A percentile compares a stretch with the other conserved stretches of the same genome.
These are phyloP conservation scores for Centaurea solstitialis DNA, from an alignment of 129 eudicot species.

Conservation along the genomic window DNA sequence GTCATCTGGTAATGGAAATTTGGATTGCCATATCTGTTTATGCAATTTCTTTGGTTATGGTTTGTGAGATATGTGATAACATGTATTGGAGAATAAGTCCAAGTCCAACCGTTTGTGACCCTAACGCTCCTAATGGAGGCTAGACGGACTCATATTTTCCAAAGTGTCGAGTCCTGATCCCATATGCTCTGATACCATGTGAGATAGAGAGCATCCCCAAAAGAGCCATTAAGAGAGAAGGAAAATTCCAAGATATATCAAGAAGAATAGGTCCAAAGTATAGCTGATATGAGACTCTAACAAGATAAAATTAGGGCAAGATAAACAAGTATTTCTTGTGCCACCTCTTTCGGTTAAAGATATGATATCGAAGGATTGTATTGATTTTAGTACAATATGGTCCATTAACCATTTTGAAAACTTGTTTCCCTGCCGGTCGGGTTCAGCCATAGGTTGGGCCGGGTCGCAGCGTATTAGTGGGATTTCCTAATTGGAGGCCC, in stretches of 20 bases:
- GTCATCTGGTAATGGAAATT: background rate
- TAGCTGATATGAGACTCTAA: background rate
- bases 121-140: background rate
- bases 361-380: background rate
- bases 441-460: too few relatives aligned
- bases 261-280: background rate
- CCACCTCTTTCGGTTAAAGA: background rate
- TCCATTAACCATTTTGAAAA: background rate
- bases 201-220: background rate
- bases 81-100: background rate
- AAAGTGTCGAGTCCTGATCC: background rate
- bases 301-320: background rate
- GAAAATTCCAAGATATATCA: background rate
- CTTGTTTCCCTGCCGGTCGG: too few relatives aligned
- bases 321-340: background rate
- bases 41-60: conserved; percentile 4
- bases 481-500: too few relatives aligned
- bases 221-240: background rate
- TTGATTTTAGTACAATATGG: background rate
- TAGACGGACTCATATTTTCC: background rate
- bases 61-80: background rate
- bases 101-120: background rate
- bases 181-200: background rate
- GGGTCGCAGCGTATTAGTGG: too few relatives aligned
- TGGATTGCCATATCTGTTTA: conserved; percentile 2